phyloP scores from a whole-genome alignment of 2,329 filamentous ascomycete genomes.

The Colletotrichum siamense region DNA sequence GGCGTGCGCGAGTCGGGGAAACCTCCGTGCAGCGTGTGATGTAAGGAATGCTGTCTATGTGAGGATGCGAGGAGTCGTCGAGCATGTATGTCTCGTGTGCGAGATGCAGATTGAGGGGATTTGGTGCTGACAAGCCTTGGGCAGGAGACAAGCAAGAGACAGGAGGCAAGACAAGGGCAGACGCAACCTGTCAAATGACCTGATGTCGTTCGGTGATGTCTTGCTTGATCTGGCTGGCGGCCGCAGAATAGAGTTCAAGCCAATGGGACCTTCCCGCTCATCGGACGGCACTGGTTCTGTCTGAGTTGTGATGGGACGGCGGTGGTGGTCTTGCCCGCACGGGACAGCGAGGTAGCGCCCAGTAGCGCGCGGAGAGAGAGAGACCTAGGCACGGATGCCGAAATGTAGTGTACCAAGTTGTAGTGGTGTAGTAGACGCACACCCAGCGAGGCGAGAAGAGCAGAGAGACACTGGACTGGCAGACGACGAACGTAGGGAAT shows the following conservation, averaged over 20 bases:
- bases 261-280: slow-evolving; percentile 16
- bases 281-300: not conserved
- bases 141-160: not conserved
- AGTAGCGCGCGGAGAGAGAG: not conserved
- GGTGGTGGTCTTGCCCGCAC: not conserved
- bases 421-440: not conserved
- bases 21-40: not conserved
- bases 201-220: slow-evolving; percentile 1
- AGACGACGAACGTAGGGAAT: not conserved
- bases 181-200: slow-evolving; percentile 16
- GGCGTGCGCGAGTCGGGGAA: not conserved
- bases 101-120: not conserved
- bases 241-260: slow-evolving; percentile 16
- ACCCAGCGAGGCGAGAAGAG: not conserved
- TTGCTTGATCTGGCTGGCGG: slow-evolving; percentile 10
- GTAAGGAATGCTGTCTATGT: not conserved
- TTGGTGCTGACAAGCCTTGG: not conserved
- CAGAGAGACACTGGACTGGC: not conserved
- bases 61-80: not conserved
- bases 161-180: slow-evolving; percentile 9
- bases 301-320: not conserved
- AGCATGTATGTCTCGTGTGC: not conserved
- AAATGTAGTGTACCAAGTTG: not conserved
- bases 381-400: not conserved
- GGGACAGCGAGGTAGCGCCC: not conserved